Evolutionary conservation across 1,284 basidiomycete species (phyloP).

Genomic region (Malassezia slooffiae): DNA sequence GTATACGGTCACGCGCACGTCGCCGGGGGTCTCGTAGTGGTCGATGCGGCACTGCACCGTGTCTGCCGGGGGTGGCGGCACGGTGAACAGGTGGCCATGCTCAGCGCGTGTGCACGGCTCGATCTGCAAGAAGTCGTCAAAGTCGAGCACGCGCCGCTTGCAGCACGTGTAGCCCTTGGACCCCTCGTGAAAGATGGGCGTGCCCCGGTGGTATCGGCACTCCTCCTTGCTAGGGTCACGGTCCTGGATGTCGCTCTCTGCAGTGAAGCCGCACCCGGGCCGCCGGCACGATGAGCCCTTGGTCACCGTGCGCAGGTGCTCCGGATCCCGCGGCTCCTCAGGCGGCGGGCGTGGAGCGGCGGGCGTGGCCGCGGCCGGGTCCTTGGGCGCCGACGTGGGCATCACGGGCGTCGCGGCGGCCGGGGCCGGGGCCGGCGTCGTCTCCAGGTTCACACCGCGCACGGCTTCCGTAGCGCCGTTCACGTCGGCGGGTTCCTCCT

Average conservation of each 20-base stretch:
- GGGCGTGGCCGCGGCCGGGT: conserved; percentile 1
- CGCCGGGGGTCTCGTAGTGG: conserved; percentile 43
- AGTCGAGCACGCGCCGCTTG: conserved; percentile 41
- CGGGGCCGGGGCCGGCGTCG: too few relatives aligned
- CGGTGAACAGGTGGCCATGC: conserved; percentile 36
- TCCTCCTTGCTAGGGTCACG: conserved; percentile 20
- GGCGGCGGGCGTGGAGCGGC: conserved; percentile 1
- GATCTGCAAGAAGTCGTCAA: conserved; percentile 42
- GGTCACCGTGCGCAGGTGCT: background rate
- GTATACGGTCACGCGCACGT: conserved; percentile 39
- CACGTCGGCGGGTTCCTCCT: too few relatives aligned
- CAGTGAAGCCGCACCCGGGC: conserved; percentile 5
- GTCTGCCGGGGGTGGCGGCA: conserved; percentile 16
- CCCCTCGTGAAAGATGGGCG: conserved; percentile 46
- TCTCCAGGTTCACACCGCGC: too few relatives aligned
- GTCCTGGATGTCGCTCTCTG: background rate
- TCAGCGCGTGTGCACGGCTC: conserved; percentile 32
- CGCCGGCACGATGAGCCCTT: conserved; percentile 10
- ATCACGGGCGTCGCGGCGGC: too few relatives aligned
- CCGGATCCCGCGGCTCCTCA: conserved; percentile 9
- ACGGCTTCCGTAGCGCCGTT: too few relatives aligned
- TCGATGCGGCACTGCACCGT: conserved; percentile 34
- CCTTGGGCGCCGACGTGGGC: background rate
- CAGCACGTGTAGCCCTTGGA: conserved; percentile 44
- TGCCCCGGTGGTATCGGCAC: conserved; percentile 37